Conservation (phyloP, 768 basidiomycete species). For the Lentinula sp. region DNA sequence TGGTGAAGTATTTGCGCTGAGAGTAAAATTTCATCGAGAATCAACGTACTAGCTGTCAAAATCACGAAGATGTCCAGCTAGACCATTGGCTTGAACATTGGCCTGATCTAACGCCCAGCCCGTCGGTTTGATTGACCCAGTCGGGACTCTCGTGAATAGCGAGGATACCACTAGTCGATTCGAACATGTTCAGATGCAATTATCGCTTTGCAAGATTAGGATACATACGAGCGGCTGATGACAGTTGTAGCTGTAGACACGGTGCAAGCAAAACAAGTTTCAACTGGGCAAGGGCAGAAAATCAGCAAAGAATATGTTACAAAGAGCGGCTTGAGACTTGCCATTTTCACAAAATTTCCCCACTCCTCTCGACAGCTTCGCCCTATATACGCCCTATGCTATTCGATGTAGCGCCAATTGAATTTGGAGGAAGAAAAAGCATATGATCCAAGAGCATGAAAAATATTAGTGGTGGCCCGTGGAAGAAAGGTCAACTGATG, state of each 20-base stretch:
- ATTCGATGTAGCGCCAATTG: neutral
- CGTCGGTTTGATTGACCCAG: constrained; percentile 29
- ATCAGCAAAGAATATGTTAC: neutral
- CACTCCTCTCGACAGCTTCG: neutral
- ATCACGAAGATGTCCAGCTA: constrained; percentile 34
- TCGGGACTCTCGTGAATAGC: constrained; percentile 24
- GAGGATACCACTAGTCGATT: constrained; percentile 23
- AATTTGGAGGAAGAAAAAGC: neutral
- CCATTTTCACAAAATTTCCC: neutral
- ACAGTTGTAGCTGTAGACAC: neutral
- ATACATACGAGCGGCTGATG: constrained; percentile 2
- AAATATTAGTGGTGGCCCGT: neutral
- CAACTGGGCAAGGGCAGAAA: neutral
- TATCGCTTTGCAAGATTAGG: neutral
- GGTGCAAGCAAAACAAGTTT: neutral
- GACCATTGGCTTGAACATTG: constrained; percentile 32
- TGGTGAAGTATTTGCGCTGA: neutral
- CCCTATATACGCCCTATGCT: neutral
- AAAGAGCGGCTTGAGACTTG: neutral
- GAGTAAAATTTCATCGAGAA: neutral
- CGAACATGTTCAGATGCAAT: neutral
- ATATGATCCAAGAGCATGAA: neutral
- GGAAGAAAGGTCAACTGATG: constrained; percentile 1
- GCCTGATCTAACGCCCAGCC: constrained; percentile 36
- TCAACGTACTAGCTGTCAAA: constrained; percentile 31